Percentiles rank a stretch among this genome's conserved stretches.
Evolutionary conservation across 305 asterid species (phyloP).

Genomic region (Solanum hybrid): DNA sequence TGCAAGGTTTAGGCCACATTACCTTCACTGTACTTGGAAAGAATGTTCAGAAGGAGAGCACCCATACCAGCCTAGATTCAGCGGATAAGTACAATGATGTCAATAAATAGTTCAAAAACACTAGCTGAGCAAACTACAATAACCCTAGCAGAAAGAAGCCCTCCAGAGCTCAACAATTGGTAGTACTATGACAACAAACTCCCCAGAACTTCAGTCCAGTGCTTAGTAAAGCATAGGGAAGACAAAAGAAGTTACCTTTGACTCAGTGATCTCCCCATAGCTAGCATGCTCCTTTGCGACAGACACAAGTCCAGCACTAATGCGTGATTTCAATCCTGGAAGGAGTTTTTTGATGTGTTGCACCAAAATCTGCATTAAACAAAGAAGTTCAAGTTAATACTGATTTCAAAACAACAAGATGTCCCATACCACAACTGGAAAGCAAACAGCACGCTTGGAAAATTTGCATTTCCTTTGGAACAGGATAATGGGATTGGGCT

Average conservation of each 20-base stretch:
- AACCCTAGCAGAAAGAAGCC: not conserved
- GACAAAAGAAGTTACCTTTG: conserved; percentile 47
- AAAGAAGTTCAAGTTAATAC: not conserved
- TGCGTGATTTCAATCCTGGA: conserved; percentile 88
- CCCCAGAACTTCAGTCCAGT: not conserved
- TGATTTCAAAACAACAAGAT: not conserved
- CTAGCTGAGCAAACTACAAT: not conserved
- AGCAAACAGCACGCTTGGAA: not conserved
- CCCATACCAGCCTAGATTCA: conserved; percentile 74
- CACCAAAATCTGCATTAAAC: conserved; percentile 59
- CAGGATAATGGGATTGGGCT: not conserved
- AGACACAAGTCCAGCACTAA: conserved; percentile 69
- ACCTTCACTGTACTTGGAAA: conserved; percentile 91
- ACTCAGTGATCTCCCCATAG: conserved; percentile 92
- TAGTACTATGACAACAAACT: not conserved
- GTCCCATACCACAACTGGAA: not conserved
- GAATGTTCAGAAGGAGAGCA: conserved; percentile 66
- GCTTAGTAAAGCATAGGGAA: conserved; percentile 8
- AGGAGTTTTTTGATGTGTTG: conserved; percentile 89
- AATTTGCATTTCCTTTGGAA: not conserved
- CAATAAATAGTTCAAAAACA: not conserved
- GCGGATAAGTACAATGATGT: not conserved
- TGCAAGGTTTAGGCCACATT: conserved; percentile 15
- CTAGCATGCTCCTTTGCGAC: conserved; percentile 98
- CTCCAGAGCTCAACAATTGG: not conserved